phyloP scores from a whole-genome alignment of 1,284 basidiomycete genomes.

The Neonothopanus nambi region DNA sequence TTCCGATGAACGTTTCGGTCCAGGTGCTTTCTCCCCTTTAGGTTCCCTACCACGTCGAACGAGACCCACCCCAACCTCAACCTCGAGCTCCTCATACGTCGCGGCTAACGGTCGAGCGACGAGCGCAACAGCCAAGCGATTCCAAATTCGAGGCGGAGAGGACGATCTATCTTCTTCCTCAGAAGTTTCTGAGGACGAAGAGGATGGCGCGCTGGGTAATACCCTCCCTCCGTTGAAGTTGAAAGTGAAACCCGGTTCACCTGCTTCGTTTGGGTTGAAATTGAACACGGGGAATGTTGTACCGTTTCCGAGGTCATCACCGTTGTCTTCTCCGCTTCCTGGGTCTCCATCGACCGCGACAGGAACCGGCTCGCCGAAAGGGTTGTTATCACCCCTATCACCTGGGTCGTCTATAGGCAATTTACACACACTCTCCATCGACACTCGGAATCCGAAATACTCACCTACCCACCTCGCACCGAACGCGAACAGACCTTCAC shows the following conservation, averaged over 20 bases:
- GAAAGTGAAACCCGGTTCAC: constrained; percentile 11
- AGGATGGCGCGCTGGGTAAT: no score
- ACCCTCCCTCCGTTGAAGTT: constrained; percentile 18
- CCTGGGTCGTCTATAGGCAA: constrained; percentile 6
- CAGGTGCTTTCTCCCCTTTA: constrained; percentile 54
- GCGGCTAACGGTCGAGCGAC: no score
- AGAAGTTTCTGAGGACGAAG: constrained; percentile 19
- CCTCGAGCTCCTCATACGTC: no score
- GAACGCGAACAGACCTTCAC: constrained; percentile 23
- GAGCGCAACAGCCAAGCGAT: constrained; percentile 24
- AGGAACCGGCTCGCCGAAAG: constrained; percentile 14
- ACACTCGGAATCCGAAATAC: constrained; percentile 2
- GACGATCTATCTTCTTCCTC: constrained; percentile 15
- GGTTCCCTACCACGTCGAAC: constrained; percentile 49
- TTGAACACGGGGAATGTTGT: constrained; percentile 20
- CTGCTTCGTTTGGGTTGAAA: constrained; percentile 5
- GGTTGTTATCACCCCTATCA: neutral
- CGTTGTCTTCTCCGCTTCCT: constrained; percentile 25
- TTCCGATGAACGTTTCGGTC: constrained; percentile 46
- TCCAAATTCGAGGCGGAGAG: constrained; percentile 1
- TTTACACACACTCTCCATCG: constrained; percentile 10
- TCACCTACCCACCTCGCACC: no score
- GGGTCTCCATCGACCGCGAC: constrained; percentile 25
- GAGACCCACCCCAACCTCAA: constrained; percentile 4
- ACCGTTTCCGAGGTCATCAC: constrained; percentile 34